Conservation (phyloP, 1,139 yeast genomes). For the Suhomyces coccinellae region DNA sequence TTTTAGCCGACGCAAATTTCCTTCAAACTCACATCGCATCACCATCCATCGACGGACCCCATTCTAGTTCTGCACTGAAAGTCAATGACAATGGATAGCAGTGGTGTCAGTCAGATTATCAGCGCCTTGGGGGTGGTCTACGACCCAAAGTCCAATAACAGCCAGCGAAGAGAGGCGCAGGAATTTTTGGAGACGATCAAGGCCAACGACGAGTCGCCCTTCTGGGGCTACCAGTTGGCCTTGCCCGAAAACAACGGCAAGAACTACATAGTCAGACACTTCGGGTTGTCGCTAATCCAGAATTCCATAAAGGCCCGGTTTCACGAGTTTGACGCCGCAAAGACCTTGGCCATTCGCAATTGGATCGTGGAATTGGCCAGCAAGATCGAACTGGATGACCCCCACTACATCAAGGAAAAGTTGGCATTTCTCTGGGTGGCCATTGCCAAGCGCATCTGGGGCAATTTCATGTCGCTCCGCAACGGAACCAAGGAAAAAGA, state of each 20-base stretch:
- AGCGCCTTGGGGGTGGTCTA: conserved; percentile 79
- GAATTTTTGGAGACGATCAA: conserved; percentile 74
- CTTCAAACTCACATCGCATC: background rate
- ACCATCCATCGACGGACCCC: background rate
- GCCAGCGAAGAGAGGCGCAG: conserved; percentile 67
- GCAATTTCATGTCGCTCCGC: conserved; percentile 36
- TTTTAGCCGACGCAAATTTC: background rate
- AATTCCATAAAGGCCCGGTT: conserved; percentile 63
- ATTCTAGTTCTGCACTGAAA: background rate
- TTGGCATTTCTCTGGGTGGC: conserved; percentile 90
- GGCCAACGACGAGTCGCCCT: conserved; percentile 78
- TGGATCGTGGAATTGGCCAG: conserved; percentile 83
- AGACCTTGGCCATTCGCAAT: conserved; percentile 65
- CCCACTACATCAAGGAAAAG: conserved; percentile 88
- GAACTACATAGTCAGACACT: conserved; percentile 79
- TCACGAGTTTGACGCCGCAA: conserved; percentile 59
- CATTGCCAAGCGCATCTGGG: conserved; percentile 93
- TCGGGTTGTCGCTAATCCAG: conserved; percentile 80
- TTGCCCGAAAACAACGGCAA: conserved; percentile 58
- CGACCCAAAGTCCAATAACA: conserved; percentile 66
- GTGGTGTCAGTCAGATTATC: conserved; percentile 67
- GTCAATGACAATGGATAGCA: conserved; percentile 55
- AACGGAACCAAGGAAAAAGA: conserved; percentile 7
- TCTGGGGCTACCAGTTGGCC: conserved; percentile 90
- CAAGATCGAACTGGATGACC: conserved; percentile 63